Base-by-base conservation (phyloP, 2,329 filamentous ascomycete species). In the Metarhizium rileyi region DNA sequence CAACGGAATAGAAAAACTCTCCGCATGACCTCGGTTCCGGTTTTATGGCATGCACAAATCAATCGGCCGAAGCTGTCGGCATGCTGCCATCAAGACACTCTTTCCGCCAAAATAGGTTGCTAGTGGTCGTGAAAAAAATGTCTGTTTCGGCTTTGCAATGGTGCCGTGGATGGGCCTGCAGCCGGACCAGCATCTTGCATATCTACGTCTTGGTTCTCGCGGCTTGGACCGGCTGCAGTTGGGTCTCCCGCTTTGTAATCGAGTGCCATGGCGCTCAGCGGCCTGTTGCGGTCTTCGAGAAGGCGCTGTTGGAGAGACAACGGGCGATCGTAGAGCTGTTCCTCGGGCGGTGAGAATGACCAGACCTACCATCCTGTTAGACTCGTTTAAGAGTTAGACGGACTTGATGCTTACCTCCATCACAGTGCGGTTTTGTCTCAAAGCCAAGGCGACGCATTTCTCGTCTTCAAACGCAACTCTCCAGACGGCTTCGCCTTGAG, bases 391-490 rank as follows among this genome's bases (percentile, higher is more conserved):
- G 5, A 6, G 9, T 22, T 16, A 4, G 47, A 26, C 5, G 12
- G 22, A n/a, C 12, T n/a, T n/a, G 20, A 14, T 5, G 38, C 23
- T 72, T 71, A 94, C 91, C 83, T 98, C 93, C 93, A 98, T 98
- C 54, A 97, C 86, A 0, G 94, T 97, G 54, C 90, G 83, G 50
- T 83, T 84, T 47, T 81, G 81, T 52, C 91, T 80, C 59, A 89
- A 85, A 8, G 93, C 93, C 76, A 98, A 87, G 28, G 95, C 91
- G 27, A 98, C 91, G 51, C 91, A 95, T 67, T 96, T 97, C 68
- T 98, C 93, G 56, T 95, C 91, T 63, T 98, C 93, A 65, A 98
- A 98, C 0, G 94, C 93, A 30, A 98, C 91, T 52, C 93, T 80
- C 93, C 93, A 98, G 0, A 98, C 93, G 16, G 91, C 90, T 63